phyloP scores from a whole-genome alignment of 495 filamentous ascomycete genomes.

The Penicillium pancosmium region DNA sequence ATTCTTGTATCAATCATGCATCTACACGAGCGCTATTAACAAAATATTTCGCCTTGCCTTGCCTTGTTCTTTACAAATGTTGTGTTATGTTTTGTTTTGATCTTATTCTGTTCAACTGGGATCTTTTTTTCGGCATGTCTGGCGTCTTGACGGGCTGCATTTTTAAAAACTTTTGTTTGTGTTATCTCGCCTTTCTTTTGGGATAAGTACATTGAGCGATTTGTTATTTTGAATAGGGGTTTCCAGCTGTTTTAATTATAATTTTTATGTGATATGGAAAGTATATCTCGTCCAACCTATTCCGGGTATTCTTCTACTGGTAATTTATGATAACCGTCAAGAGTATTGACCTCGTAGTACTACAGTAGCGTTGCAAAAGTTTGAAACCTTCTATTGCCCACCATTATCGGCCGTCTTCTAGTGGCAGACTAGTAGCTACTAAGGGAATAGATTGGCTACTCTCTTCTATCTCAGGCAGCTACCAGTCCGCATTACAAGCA shows the following conservation, averaged over 20 bases:
- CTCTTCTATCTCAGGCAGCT: no score
- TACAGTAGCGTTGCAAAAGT: no score
- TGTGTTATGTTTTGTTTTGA: conserved; percentile 5
- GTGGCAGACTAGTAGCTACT: no score
- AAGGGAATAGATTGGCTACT: no score
- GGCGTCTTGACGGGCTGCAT: conserved; percentile 25
- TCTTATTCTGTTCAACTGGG: not conserved
- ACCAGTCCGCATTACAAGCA: no score
- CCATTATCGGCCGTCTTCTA: no score
- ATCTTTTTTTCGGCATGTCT: conserved; percentile 32
- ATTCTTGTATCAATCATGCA: conserved; percentile 25
- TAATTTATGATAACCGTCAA: not conserved
- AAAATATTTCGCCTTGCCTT: conserved; percentile 2
- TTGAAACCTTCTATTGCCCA: no score
- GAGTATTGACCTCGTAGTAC: not conserved
- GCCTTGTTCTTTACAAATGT: no score
- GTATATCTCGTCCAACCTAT: not conserved
- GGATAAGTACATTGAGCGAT: conserved; percentile 25
- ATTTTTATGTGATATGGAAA: not conserved
- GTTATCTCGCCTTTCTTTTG: conserved; percentile 5
- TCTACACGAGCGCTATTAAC: conserved; percentile 20
- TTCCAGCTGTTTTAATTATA: not conserved
- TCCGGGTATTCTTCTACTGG: not conserved
- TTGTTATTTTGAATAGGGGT: not conserved
- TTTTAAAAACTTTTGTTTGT: conserved; percentile 8